phyloP scores from a whole-genome alignment of 2,329 filamentous ascomycete genomes.

The Rasamsonia emersonii region DNA sequence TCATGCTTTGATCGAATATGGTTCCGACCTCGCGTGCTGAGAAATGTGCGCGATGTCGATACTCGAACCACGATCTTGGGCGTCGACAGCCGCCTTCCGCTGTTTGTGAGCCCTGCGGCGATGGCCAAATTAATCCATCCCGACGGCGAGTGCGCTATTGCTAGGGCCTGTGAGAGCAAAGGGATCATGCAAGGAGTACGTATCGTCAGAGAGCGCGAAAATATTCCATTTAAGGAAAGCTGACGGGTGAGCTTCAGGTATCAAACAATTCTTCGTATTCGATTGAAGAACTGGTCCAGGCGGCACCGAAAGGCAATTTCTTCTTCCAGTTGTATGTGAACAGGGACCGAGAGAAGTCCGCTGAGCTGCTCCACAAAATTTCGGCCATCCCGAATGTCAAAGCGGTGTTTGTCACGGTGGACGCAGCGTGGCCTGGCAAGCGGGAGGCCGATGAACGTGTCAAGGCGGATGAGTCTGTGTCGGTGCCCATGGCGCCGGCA shows the following conservation, averaged over 20 bases:
- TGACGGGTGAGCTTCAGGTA: no score
- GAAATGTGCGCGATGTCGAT: slow-evolving; percentile 47
- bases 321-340: slow-evolving; percentile 52
- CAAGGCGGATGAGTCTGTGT: slow-evolving; percentile 36
- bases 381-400: slow-evolving; percentile 34
- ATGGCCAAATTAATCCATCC: slow-evolving; percentile 57
- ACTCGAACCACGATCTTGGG: slow-evolving; percentile 49
- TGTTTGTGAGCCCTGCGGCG: slow-evolving; percentile 57
- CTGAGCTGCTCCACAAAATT: slow-evolving; percentile 36
- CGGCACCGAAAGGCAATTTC: slow-evolving; percentile 35
- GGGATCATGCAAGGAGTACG: slow-evolving; percentile 49
- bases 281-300: slow-evolving; percentile 44
- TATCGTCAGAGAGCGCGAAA: slow-evolving; percentile 4
- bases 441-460: slow-evolving; percentile 51
- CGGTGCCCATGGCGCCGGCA: slow-evolving; percentile 37
- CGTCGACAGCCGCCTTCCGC: slow-evolving; percentile 43
- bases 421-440: slow-evolving; percentile 47
- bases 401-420: slow-evolving; percentile 46
- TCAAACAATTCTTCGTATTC: slow-evolving; percentile 55
- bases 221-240: no score
- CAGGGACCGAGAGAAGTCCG: slow-evolving; percentile 41
- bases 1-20: slow-evolving; percentile 48
- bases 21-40: slow-evolving; percentile 51
- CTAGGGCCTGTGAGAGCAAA: slow-evolving; percentile 41
- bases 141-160: slow-evolving; percentile 54